Evolutionary conservation across 306 rosid genomes (phyloP).

Genomic region (Castanea crenata): DNA sequence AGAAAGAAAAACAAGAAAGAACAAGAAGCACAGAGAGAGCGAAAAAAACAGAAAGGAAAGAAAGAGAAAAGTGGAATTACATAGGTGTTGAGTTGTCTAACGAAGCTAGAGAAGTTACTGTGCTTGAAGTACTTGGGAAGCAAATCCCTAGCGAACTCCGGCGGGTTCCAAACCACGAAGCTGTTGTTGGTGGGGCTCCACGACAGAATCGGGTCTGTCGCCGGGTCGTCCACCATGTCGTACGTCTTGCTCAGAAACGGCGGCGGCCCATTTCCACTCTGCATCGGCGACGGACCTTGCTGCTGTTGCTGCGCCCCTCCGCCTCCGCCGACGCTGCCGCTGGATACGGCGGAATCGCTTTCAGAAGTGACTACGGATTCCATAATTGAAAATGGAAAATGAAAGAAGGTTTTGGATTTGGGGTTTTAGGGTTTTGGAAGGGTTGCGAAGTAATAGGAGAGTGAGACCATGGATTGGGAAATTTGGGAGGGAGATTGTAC

Average conservation of each 20-base stretch:
- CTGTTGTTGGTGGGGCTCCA: constrained; percentile 92
- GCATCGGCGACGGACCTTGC: constrained; percentile 59
- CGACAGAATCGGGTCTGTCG: constrained; percentile 75
- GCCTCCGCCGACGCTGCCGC: not conserved
- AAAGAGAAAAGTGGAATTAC: constrained; percentile 35
- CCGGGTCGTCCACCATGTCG: constrained; percentile 93
- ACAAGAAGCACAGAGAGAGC: not conserved
- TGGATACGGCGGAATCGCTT: constrained; percentile 19
- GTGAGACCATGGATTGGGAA: constrained; percentile 9
- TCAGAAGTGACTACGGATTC: constrained; percentile 28
- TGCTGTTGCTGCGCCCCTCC: constrained; percentile 12
- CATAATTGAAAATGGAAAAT: constrained; percentile 26
- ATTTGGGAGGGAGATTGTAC: not conserved
- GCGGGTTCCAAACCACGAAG: constrained; percentile 98
- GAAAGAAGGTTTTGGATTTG: not conserved
- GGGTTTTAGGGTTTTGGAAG: constrained; percentile 16
- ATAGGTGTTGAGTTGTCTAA: constrained; percentile 92
- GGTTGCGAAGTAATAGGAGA: not conserved
- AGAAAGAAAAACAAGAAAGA: not conserved
- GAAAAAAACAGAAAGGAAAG: not conserved
- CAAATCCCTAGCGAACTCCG: constrained; percentile 89
- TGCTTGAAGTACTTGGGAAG: constrained; percentile 93
- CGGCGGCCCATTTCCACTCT: constrained; percentile 69
- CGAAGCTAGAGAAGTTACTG: constrained; percentile 91
- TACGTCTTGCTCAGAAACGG: constrained; percentile 94